Evolutionary conservation across 306 rosid species (phyloP).

Genomic region (Alnus rubra): DNA sequence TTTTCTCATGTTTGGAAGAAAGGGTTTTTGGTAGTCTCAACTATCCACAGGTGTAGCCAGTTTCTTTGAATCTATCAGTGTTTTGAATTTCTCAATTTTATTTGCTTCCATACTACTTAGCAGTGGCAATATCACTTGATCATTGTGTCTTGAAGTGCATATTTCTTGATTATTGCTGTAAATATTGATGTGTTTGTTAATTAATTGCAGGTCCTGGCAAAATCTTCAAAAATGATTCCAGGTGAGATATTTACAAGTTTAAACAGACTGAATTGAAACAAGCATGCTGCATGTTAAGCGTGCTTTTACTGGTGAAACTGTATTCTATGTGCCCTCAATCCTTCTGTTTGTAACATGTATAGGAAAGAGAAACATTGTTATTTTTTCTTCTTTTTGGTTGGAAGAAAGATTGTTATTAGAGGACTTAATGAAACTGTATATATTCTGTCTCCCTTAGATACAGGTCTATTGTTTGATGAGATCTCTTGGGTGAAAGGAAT

Average conservation of each 20-base stretch:
- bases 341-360: neutral
- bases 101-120: neutral
- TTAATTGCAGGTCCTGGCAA: slow-evolving; percentile 85
- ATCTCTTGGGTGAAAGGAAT: neutral
- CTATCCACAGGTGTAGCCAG: neutral
- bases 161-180: neutral
- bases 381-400: neutral
- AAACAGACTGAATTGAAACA: neutral
- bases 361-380: neutral
- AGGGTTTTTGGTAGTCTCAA: neutral
- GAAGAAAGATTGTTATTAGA: too few relatives aligned
- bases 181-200: slow-evolving; percentile 18
- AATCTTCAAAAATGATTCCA: slow-evolving; percentile 99
- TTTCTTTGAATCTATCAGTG: neutral
- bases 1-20: neutral
- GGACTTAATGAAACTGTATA: too few relatives aligned
- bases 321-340: neutral
- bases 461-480: neutral
- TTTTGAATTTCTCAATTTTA: neutral
- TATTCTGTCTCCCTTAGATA: too few relatives aligned
- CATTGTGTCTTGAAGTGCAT: neutral
- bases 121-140: neutral
- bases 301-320: neutral
- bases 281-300: neutral
- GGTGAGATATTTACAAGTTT: slow-evolving; percentile 49